Evolutionary conservation across 164 flowering plant species (phyloP).

Genomic region (Akebia trifoliata): DNA sequence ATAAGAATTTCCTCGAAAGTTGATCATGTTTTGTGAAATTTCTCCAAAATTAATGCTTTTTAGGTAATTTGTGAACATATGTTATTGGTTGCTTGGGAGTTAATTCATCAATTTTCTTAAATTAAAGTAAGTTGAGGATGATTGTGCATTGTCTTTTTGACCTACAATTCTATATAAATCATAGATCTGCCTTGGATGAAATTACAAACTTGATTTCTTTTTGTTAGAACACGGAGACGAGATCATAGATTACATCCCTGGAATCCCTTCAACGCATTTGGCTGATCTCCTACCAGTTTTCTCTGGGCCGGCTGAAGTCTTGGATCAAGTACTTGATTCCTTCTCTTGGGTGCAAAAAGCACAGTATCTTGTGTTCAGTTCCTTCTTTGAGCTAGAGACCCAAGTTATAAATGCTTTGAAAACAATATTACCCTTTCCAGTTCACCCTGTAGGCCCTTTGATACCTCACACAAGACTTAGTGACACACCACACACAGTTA

Average conservation of each 20-base stretch:
- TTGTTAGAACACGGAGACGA: constrained; percentile 29
- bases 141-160: constrained; percentile 15
- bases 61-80: background rate
- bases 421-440: constrained; percentile 23
- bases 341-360: constrained; percentile 23
- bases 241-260: constrained; percentile 45
- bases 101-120: too few relatives aligned
- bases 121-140: too few relatives aligned
- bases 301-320: background rate
- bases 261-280: constrained; percentile 33
- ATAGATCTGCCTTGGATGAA: too few relatives aligned
- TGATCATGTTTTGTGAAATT: too few relatives aligned
- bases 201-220: too few relatives aligned
- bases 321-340: constrained; percentile 5
- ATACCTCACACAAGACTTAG: constrained; percentile 27
- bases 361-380: constrained; percentile 38
- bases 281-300: constrained; percentile 35
- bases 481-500: background rate
- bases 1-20: too few relatives aligned
- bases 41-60: too few relatives aligned
- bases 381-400: constrained; percentile 48
- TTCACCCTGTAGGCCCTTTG: constrained; percentile 42
- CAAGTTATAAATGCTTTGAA: constrained; percentile 26
- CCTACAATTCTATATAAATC: too few relatives aligned
- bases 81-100: too few relatives aligned